Percentiles rank a stretch among this genome's conserved stretches.
Evolutionary conservation across 2,329 filamentous ascomycete species (phyloP).

Genomic region (Claviceps paspali): DNA sequence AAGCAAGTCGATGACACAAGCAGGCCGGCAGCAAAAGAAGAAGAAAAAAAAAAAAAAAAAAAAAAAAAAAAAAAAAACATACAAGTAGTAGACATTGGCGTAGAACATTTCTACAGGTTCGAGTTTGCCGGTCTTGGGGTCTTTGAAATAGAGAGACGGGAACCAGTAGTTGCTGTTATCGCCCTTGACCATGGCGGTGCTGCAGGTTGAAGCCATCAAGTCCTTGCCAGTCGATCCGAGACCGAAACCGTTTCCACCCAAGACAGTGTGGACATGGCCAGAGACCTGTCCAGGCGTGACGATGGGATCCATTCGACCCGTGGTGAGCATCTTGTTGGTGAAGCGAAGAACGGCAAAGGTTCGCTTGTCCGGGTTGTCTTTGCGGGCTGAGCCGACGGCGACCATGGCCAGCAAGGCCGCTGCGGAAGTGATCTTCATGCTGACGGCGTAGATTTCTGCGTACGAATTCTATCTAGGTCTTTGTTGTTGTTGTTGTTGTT

Average conservation of each 20-base stretch:
- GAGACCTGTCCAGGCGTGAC: conserved; percentile 43
- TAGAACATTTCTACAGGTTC: conserved; percentile 55
- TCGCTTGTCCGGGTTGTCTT: conserved; percentile 25
- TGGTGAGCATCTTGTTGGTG: conserved; percentile 47
- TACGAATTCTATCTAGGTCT: no score
- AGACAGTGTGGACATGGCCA: conserved; percentile 53
- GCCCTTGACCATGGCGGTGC: conserved; percentile 50
- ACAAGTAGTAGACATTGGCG: conserved; percentile 66
- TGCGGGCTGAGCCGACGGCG: conserved; percentile 23
- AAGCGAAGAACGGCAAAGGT: conserved; percentile 59
- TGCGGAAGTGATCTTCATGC: conserved; percentile 21
- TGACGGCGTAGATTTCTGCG: conserved; percentile 4
- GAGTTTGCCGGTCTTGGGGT: conserved; percentile 46
- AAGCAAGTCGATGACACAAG: no score
- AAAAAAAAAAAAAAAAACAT: conserved; percentile 10
- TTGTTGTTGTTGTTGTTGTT: no score
- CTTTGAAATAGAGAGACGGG: conserved; percentile 52
- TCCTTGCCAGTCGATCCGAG: conserved; percentile 44
- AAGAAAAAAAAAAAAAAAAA: neutral
- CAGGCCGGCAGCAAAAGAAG: no score
- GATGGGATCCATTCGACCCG: conserved; percentile 52
- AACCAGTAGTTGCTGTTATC: conserved; percentile 70
- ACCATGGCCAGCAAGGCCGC: conserved; percentile 23
- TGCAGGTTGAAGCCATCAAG: conserved; percentile 48
- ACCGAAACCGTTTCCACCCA: conserved; percentile 55